These are phyloP conservation scores for Oryza glaberrima DNA, from an alignment of 176 grass and related monocot species.

Conservation along the genomic window DNA sequence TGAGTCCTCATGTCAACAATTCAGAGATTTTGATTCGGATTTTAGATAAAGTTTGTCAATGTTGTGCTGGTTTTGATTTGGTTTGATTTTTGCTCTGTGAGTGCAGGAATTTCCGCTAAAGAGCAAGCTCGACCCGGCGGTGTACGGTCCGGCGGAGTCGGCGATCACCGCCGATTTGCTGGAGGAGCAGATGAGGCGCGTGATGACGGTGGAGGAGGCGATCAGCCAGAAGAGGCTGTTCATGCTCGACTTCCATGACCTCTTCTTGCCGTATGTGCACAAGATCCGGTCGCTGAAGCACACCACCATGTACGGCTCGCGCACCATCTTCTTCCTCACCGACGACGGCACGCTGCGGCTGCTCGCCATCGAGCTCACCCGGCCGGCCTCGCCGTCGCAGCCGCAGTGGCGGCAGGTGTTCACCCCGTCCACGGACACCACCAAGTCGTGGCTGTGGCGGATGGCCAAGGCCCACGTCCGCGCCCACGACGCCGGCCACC, in stretches of 20 bases:
- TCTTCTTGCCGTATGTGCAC: conserved; percentile 80
- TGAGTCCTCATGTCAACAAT: neutral
- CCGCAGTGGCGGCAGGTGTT: conserved; percentile 75
- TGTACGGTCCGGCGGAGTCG: conserved; percentile 70
- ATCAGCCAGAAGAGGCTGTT: conserved; percentile 66
- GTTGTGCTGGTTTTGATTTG: neutral
- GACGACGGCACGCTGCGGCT: conserved; percentile 61
- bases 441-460: conserved; percentile 67
- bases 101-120: conserved; percentile 62
- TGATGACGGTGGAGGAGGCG: conserved; percentile 65
- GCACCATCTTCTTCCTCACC: conserved; percentile 82
- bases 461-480: conserved; percentile 82
- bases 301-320: conserved; percentile 77
- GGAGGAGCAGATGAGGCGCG: conserved; percentile 45
- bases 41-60: neutral
- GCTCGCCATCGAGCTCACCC: conserved; percentile 86
- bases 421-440: conserved; percentile 55
- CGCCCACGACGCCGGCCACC: conserved; percentile 76
- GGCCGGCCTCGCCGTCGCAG: conserved; percentile 43
- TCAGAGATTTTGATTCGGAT: no score
- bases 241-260: conserved; percentile 83
- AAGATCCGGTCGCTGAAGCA: conserved; percentile 58
- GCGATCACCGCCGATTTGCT: conserved; percentile 63
- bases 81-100: neutral
- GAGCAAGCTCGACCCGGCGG: conserved; percentile 74